Conservation (phyloP, 164 flowering plant species). For the Dillenia turbinata region DNA sequence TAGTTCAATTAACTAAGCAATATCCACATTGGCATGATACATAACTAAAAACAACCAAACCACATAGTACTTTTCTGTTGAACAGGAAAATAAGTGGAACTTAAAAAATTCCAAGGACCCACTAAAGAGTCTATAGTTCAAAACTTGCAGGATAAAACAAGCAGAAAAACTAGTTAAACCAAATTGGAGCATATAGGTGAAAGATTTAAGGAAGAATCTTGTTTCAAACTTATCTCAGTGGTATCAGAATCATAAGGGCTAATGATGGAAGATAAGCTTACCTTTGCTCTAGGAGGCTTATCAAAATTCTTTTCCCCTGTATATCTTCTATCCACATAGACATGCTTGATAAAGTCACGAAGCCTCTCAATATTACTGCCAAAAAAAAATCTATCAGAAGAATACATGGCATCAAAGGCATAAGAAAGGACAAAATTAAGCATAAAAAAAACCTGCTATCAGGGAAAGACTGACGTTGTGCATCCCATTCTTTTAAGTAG, state of each 20-base stretch:
- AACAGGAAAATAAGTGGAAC: too few relatives aligned
- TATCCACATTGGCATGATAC: too few relatives aligned
- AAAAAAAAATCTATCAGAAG: constrained; percentile 22
- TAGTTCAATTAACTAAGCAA: too few relatives aligned
- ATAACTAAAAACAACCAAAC: too few relatives aligned
- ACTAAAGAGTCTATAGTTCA: too few relatives aligned
- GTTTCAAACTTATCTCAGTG: constrained; percentile 3
- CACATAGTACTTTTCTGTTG: too few relatives aligned
- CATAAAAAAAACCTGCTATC: constrained; percentile 61
- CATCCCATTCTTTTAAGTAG: constrained; percentile 84
- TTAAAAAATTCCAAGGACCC: too few relatives aligned
- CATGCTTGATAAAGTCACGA: constrained; percentile 89
- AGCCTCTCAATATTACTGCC: constrained; percentile 83
- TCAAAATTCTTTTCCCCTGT: constrained; percentile 71
- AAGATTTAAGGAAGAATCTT: not conserved
- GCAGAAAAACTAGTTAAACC: too few relatives aligned
- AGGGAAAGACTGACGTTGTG: constrained; percentile 71
- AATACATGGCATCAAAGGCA: not conserved
- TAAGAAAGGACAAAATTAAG: not conserved
- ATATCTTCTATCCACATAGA: constrained; percentile 87
- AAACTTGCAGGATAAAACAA: too few relatives aligned
- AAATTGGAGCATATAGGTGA: not conserved
- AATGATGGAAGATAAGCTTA: constrained; percentile 15
- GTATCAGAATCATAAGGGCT: not conserved
- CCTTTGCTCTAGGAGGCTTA: constrained; percentile 73